Evolutionary conservation across 2,329 filamentous ascomycete genomes (phyloP).

Genomic region (Helminthosporium solani): DNA sequence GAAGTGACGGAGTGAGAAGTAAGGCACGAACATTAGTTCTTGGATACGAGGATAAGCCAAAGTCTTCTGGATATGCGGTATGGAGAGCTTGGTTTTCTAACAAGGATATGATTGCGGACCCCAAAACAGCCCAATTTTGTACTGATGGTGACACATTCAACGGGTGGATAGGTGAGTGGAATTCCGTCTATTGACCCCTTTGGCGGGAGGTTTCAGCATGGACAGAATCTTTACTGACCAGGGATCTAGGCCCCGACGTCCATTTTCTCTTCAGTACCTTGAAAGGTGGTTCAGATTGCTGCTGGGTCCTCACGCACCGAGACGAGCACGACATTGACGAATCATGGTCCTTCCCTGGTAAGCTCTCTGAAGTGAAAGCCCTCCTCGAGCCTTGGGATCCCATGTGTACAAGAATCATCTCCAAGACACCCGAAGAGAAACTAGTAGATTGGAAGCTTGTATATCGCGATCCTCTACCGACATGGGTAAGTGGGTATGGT

Average conservation of each 20-base stretch:
- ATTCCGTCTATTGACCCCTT: conserved; percentile 1
- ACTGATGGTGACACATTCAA: conserved; percentile 42
- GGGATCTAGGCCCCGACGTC: conserved; percentile 33
- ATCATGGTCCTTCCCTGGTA: conserved; percentile 40
- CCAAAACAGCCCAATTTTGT: conserved; percentile 40
- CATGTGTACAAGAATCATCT: conserved; percentile 37
- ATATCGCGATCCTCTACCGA: conserved; percentile 54
- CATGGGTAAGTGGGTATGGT: conserved; percentile 54
- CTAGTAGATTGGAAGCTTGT: conserved; percentile 58
- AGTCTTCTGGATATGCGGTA: conserved; percentile 56
- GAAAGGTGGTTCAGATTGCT: conserved; percentile 40
- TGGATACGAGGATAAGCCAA: conserved; percentile 54
- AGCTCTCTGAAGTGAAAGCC: conserved; percentile 34
- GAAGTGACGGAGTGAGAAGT: conserved; percentile 56
- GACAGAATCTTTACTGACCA: background rate
- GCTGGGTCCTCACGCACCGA: conserved; percentile 40
- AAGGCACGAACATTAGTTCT: conserved; percentile 54
- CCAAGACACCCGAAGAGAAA: conserved; percentile 37
- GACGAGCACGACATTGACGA: conserved; percentile 39
- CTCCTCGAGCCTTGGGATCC: conserved; percentile 38
- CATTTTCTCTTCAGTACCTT: conserved; percentile 43
- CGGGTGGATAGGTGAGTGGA: conserved; percentile 36
- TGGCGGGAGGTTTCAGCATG: too few relatives aligned
- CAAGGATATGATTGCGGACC: conserved; percentile 42
- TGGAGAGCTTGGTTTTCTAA: conserved; percentile 51